Conservation (phyloP, 225 moss, liverwort and hornwort genomes). For the Rhytidiadelphus loreus region DNA sequence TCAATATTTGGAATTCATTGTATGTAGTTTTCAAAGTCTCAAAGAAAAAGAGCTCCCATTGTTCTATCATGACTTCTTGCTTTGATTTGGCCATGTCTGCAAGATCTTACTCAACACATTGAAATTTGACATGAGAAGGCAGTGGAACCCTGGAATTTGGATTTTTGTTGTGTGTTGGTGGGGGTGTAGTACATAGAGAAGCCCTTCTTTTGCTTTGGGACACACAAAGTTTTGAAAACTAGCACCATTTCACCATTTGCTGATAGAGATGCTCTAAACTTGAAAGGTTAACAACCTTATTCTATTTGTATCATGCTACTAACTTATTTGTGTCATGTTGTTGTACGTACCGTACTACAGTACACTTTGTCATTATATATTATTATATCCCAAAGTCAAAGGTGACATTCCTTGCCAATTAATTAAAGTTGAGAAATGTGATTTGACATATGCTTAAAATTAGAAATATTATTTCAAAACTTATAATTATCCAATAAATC, state of each 20-base stretch:
- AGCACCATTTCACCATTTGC: accelerated
- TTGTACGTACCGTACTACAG: accelerated
- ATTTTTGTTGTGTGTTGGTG: background rate
- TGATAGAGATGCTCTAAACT: background rate
- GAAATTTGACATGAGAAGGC: accelerated
- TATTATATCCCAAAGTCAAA: accelerated
- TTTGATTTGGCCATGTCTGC: accelerated
- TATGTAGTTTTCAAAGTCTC: too few species aligned
- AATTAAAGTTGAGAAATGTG: background rate
- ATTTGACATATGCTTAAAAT: background rate
- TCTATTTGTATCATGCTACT: background rate
- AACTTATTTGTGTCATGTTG: background rate
- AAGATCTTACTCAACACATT: accelerated
- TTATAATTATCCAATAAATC: too few species aligned
- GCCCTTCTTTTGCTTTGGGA: background rate
- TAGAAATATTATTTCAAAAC: too few species aligned
- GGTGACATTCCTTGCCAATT: background rate
- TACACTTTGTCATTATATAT: background rate
- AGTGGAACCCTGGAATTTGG: accelerated
- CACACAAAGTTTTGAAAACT: accelerated
- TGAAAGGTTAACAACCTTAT: background rate
- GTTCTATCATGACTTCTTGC: accelerated
- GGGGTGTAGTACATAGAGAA: accelerated
- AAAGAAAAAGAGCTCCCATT: background rate
- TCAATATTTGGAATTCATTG: too few species aligned